A percentile compares a stretch with the other conserved stretches of the same genome.
phyloP scores from a whole-genome alignment of 169 alveolate species.

The Fabrea salina region DNA sequence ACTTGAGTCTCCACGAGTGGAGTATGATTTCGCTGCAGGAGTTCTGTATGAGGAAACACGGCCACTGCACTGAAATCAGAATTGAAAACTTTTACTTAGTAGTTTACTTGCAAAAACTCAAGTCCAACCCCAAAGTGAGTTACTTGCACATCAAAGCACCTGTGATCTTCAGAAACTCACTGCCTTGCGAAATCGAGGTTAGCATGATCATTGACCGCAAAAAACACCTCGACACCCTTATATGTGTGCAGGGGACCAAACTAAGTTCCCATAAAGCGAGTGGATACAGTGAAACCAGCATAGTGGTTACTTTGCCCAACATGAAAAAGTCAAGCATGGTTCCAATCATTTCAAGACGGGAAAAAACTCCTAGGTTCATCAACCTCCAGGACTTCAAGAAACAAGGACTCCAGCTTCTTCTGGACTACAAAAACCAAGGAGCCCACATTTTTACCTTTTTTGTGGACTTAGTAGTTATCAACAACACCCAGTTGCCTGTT shows the following conservation, averaged over 20 bases:
- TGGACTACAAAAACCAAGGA: background rate
- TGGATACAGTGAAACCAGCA: background rate
- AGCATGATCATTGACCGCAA: background rate
- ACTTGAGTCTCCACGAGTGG: background rate
- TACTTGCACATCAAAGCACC: background rate
- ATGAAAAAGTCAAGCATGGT: background rate
- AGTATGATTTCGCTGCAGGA: background rate
- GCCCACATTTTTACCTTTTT: slow-evolving; percentile 3
- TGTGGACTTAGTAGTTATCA: background rate
- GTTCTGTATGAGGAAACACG: background rate
- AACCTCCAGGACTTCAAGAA: background rate
- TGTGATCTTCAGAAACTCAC: background rate
- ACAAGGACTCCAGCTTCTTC: background rate
- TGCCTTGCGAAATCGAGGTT: background rate
- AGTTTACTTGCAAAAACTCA: background rate
- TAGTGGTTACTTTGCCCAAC: background rate
- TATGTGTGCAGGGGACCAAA: too few species aligned
- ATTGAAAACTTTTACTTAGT: background rate
- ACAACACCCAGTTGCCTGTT: slow-evolving; percentile 1
- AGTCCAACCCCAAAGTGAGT: background rate
- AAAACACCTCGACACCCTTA: too few species aligned
- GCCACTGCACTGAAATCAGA: background rate
- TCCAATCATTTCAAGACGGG: background rate
- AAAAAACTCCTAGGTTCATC: background rate
- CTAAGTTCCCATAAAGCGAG: slow-evolving; percentile 4